These are phyloP conservation scores for Chaetomiaceae sp. DNA, from an alignment of 2,329 filamentous ascomycete species.

Conservation along the genomic window DNA sequence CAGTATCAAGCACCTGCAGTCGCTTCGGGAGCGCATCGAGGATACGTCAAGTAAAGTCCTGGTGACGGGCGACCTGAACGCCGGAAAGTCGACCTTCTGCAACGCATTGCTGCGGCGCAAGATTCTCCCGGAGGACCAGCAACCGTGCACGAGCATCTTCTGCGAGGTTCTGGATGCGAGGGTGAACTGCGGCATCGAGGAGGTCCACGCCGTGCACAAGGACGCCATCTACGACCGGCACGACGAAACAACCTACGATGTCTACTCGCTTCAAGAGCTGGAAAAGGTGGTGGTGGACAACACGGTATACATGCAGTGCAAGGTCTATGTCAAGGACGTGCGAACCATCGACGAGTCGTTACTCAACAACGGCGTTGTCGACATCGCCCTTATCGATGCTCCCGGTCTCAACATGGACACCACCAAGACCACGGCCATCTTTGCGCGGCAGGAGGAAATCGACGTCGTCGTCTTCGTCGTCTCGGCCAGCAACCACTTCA, in stretches of 20 bases:
- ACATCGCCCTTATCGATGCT: constrained; percentile 95
- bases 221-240: constrained; percentile 75
- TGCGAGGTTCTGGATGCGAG: constrained; percentile 92
- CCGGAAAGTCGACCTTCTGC: constrained; percentile 97
- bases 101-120: constrained; percentile 93
- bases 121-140: constrained; percentile 91
- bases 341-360: constrained; percentile 87
- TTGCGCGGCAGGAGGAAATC: constrained; percentile 95
- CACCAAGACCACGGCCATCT: constrained; percentile 93
- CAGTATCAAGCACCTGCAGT: constrained; percentile 83
- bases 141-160: constrained; percentile 97
- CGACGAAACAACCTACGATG: constrained; percentile 91
- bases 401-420: constrained; percentile 95
- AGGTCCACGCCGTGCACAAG: constrained; percentile 91
- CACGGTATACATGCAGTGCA: constrained; percentile 85
- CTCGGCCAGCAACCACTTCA: constrained; percentile 96
- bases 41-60: constrained; percentile 96
- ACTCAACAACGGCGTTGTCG: constrained; percentile 94
- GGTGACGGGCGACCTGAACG: constrained; percentile 92
- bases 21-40: constrained; percentile 87
- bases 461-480: constrained; percentile 98
- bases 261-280: constrained; percentile 70
- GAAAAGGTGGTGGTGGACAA: constrained; percentile 90
- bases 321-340: constrained; percentile 90
- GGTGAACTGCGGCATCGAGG: constrained; percentile 86